A percentile compares a stretch with the other conserved stretches of the same genome.
Conservation (phyloP, 805 yeast species). For the Torulaspora maleeae region DNA sequence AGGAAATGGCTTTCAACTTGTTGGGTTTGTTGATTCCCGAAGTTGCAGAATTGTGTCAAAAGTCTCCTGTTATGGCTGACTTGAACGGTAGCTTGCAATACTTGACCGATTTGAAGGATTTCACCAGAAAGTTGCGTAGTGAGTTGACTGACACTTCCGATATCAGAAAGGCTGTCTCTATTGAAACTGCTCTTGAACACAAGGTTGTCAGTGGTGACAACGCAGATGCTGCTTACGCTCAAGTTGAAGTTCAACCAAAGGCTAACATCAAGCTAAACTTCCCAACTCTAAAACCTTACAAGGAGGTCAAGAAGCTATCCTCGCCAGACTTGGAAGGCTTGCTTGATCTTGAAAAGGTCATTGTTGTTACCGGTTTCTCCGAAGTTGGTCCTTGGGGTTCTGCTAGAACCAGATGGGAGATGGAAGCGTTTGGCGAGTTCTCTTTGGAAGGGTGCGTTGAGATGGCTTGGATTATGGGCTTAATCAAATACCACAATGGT, state of each 20-base stretch:
- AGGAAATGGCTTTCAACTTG: conserved; percentile 98
- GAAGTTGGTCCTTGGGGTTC: conserved; percentile 99
- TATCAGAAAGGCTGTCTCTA: conserved; percentile 89
- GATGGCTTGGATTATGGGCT: conserved; percentile 99
- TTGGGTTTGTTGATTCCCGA: conserved; percentile 89
- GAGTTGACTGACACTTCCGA: conserved; percentile 75
- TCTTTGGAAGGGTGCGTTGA: conserved; percentile 97
- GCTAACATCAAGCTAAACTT: conserved; percentile 91
- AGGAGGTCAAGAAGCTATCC: conserved; percentile 61
- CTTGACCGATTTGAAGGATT: conserved; percentile 84
- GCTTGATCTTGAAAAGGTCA: conserved; percentile 84
- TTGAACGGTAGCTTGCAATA: conserved; percentile 98
- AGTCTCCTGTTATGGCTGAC: conserved; percentile 94
- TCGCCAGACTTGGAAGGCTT: conserved; percentile 78
- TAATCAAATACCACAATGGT: conserved; percentile 93
- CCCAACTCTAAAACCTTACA: conserved; percentile 80
- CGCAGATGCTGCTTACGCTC: conserved; percentile 80
- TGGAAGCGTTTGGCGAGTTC: conserved; percentile 93
- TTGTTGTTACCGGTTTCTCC: conserved; percentile 96
- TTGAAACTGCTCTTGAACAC: conserved; percentile 83
- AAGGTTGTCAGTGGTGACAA: conserved; percentile 78
- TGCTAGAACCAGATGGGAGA: conserved; percentile 98
- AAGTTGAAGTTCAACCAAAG: conserved; percentile 80
- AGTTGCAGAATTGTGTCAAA: conserved; percentile 81
- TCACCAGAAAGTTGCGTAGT: conserved; percentile 72